These are phyloP conservation scores for Falciphora oryzae DNA, from an alignment of 2,329 filamentous ascomycete genomes.

Conservation along the genomic window DNA sequence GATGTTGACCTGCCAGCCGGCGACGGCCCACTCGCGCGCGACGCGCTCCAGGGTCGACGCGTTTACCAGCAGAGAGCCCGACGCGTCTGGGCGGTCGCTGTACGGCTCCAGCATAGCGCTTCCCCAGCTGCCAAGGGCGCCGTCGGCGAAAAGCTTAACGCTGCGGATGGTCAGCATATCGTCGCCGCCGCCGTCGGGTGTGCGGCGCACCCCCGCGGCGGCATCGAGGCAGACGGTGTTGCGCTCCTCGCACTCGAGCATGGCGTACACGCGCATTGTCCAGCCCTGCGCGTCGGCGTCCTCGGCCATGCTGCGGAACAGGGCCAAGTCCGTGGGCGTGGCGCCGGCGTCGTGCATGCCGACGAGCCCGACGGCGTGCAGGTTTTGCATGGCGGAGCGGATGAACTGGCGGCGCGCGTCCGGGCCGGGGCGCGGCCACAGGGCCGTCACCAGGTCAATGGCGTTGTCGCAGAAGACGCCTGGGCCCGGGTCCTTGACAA, in stretches of 20 bases:
- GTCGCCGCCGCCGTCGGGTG: slow-evolving; percentile 28
- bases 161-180: slow-evolving; percentile 52
- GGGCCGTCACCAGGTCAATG: slow-evolving; percentile 53
- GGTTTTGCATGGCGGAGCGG: slow-evolving; percentile 52
- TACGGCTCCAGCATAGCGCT: slow-evolving; percentile 68
- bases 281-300: slow-evolving; percentile 42
- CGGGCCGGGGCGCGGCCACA: slow-evolving; percentile 51
- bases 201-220: slow-evolving; percentile 32
- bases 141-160: slow-evolving; percentile 67
- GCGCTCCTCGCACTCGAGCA: slow-evolving; percentile 59
- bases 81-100: slow-evolving; percentile 53
- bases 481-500: slow-evolving; percentile 53
- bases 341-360: slow-evolving; percentile 66
- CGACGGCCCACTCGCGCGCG: slow-evolving; percentile 51
- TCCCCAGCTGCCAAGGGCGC: slow-evolving; percentile 65
- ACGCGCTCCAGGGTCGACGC: slow-evolving; percentile 50
- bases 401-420: slow-evolving; percentile 50
- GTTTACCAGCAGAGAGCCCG: slow-evolving; percentile 62
- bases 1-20: slow-evolving; percentile 64
- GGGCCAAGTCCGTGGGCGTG: slow-evolving; percentile 43
- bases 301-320: slow-evolving; percentile 47
- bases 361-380: slow-evolving; percentile 61
- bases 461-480: slow-evolving; percentile 72
- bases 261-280: slow-evolving; percentile 60
- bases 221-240: slow-evolving; percentile 58